Base-by-base conservation (phyloP, 2,329 filamentous ascomycete species). In the Knufia petricola region DNA sequence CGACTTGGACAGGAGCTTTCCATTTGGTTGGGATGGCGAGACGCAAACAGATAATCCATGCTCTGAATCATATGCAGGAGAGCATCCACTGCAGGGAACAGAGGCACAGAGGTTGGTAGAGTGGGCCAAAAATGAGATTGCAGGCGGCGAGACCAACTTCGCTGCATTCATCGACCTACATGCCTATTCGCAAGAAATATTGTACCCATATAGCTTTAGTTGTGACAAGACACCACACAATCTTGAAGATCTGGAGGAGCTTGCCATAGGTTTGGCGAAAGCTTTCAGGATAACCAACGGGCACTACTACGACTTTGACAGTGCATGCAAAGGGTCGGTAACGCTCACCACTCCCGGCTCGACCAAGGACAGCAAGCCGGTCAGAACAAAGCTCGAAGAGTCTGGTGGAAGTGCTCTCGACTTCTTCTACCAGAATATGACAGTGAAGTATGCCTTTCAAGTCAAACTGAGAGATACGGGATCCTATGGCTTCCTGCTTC, bases 401-500 rank as follows among this genome's bases (percentile, higher is more conserved):
- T 80, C 82, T 2, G 89, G 90, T 32, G 90, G 90, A 2, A 89
- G 85, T 42, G 87, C 86, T 1, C 79, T 96, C 36, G 92, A 96
- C 66, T 96, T 86, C 81, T 95, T 98, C 66, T 95, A 94, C 63
- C 86, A 94, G 58, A 84, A 94, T 59, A 68, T 96, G 52, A 72
- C 76, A 40, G 85, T 90, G 15, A 81, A 79, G 54, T 94, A 87
- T 64, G 85, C 87, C 50, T 96, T 94, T 64, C 92, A 96, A 71
- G 84, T 84, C 67, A 96, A 96, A 69, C 72, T 98, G 23, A 76
- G 92, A 42, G 92, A 98, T 64, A 92, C 85, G 0, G 92, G 92
- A 8, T 92, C 82, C 63, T 96, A 96, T 63, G 92, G 92, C 0
- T 98, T 96, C 63, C 70, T 98, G 41, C 71, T 96, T 3, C 92